Evolutionary conservation across 2,329 filamentous ascomycete species (phyloP).

Genomic region (Colletotrichum lentis): DNA sequence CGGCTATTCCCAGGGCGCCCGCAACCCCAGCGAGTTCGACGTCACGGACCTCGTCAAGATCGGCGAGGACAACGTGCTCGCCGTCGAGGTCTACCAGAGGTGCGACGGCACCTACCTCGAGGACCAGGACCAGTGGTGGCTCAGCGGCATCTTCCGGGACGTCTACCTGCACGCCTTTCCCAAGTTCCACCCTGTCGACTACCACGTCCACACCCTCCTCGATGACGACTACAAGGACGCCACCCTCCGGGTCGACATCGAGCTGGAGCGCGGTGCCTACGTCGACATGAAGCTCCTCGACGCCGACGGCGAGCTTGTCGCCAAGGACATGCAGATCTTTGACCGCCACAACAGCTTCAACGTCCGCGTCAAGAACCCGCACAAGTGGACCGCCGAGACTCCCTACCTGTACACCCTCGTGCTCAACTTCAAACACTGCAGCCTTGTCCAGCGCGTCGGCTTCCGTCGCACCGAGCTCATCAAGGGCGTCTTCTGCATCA

Average conservation of each 20-base stretch:
- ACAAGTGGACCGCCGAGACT: conserved; percentile 75
- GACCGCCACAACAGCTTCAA: conserved; percentile 52
- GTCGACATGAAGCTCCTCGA: conserved; percentile 51
- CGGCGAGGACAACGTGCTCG: conserved; percentile 61
- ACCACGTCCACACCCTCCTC: conserved; percentile 64
- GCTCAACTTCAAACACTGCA: conserved; percentile 49
- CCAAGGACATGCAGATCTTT: conserved; percentile 41
- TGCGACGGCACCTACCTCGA: conserved; percentile 78
- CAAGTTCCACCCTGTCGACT: conserved; percentile 61
- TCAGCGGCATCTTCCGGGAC: conserved; percentile 74
- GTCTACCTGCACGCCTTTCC: conserved; percentile 72
- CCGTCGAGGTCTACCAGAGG: conserved; percentile 75
- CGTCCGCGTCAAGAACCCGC: conserved; percentile 57
- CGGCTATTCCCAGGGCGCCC: conserved; percentile 76
- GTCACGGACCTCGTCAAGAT: conserved; percentile 62
- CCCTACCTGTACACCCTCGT: conserved; percentile 67
- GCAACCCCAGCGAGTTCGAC: conserved; percentile 79
- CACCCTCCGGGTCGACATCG: conserved; percentile 56
- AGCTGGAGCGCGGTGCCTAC: conserved; percentile 49
- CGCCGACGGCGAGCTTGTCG: conserved; percentile 43
- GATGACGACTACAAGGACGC: conserved; percentile 64
- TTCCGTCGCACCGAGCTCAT: conserved; percentile 70
- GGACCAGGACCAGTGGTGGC: conserved; percentile 76
- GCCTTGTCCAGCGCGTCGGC: conserved; percentile 64
- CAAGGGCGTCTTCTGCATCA: conserved; percentile 69